Base-by-base conservation (phyloP, 2,329 filamentous ascomycete species). In the Pseudogymnoascus sp. region DNA sequence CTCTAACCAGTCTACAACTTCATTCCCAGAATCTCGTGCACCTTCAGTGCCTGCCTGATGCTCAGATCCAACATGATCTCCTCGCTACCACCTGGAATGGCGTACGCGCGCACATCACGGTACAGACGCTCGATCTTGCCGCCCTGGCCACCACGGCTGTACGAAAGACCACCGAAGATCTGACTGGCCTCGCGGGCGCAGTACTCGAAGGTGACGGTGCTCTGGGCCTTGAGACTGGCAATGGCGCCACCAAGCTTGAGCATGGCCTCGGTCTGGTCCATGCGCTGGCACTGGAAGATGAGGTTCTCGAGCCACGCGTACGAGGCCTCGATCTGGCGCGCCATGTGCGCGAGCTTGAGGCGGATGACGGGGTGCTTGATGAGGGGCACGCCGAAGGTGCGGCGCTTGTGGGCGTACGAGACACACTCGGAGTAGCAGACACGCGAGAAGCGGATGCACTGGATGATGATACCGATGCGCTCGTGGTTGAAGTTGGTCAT, bases 401-500 rank as follows among this genome's bases (percentile, higher is more conserved):
- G 87, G 70, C 95, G 91, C 86, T 99, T 99, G 86, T 95, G 90
- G 66, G 92, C 93, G 79, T 97, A 99, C 77, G 96, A 96, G 76
- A 97, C 85, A 23, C 89, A 90, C 79, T 99, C 95, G 75, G 97
- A 93, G 81, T 91, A 96, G 84, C 93, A 97, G 69, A 97, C 93
- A 69, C 95, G 92, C 46, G 90, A 88, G 84, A 99, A 97, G 73
- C 95, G 92, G 68, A 97, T 77, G 73, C 88, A 96, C 79, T 99
- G 95, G 80, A 97, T 97, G 79, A 97, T 93, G 78, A 99, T 97
- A 67, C 95, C 95, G 70, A 99, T 93, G 67, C 95, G 91, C 81
- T 99, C 95, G 82, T 97, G 95, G 84, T 97, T 97, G 83, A 97
- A 97, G 84, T 97, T 97, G 75, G 91, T 97, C 93, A 97, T 97